Percentiles rank a stretch among this genome's conserved stretches.
These are phyloP conservation scores for Linderniella brevidens DNA, from an alignment of 257 asterid species.

Conservation along the genomic window DNA sequence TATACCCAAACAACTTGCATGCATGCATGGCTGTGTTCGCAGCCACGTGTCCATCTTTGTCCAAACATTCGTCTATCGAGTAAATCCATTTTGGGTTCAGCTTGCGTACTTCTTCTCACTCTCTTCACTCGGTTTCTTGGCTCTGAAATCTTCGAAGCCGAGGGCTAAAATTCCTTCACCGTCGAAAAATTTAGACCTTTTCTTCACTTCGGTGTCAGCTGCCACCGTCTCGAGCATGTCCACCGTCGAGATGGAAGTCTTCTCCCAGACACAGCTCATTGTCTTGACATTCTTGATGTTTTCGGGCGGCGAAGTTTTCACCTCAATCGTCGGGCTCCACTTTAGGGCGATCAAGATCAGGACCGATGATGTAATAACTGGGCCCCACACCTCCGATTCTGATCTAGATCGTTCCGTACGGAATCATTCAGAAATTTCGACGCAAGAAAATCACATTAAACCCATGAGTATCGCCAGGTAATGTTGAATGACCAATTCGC, in stretches of 20 bases:
- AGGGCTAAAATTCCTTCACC: conserved; percentile 9
- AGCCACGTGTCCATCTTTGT: no score
- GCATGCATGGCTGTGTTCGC: no score
- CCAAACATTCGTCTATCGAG: no score
- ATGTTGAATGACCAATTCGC: no score
- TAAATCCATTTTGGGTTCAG: background rate
- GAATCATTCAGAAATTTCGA: no score
- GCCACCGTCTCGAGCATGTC: conserved; percentile 66
- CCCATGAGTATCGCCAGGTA: no score
- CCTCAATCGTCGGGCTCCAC: conserved; percentile 37
- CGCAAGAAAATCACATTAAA: no score
- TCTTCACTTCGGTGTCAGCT: conserved; percentile 52
- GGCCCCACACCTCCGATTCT: no score
- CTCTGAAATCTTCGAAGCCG: conserved; percentile 20
- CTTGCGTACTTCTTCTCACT: background rate
- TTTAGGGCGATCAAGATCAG: conserved; percentile 11
- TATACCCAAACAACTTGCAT: no score
- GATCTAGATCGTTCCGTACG: no score
- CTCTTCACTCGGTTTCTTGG: background rate
- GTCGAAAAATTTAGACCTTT: conserved; percentile 27
- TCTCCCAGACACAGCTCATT: conserved; percentile 43
- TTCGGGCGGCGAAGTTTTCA: conserved; percentile 46
- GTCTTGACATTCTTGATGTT: conserved; percentile 35
- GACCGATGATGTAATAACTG: no score
- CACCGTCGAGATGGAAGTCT: conserved; percentile 56